Percentiles rank a stretch among this genome's conserved stretches.
These are phyloP conservation scores for Trichophyton verrucosum DNA, from an alignment of 2,329 filamentous ascomycete genomes.

Conservation along the genomic window DNA sequence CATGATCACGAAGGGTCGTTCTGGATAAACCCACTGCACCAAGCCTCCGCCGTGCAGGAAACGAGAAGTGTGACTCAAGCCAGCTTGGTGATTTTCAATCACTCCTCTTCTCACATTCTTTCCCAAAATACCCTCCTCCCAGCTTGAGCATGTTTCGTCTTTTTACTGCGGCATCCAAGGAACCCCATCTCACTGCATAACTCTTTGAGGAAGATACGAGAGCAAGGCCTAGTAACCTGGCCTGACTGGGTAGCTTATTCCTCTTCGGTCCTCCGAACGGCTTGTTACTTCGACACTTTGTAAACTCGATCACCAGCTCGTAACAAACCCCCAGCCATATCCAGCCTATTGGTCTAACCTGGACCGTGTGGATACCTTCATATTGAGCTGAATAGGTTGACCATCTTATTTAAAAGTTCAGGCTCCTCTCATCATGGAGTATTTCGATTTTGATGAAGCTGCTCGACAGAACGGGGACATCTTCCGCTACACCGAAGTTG, in stretches of 20 bases:
- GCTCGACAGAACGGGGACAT: constrained; percentile 25
- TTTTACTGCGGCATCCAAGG: neutral
- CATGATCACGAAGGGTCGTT: constrained; percentile 3
- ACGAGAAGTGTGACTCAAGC: constrained; percentile 6
- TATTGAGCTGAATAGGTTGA: neutral
- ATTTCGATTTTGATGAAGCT: constrained; percentile 37
- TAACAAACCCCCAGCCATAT: neutral
- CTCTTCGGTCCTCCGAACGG: neutral
- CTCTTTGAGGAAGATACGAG: neutral
- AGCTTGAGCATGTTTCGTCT: neutral
- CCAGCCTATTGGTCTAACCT: neutral
- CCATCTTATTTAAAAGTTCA: neutral
- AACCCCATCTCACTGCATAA: neutral
- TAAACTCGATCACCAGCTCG: constrained; percentile 1
- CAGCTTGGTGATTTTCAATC: neutral
- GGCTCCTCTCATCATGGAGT: constrained; percentile 27
- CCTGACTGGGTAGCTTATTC: neutral
- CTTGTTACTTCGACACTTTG: neutral
- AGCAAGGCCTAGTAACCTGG: neutral
- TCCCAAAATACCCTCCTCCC: neutral
- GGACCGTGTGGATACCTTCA: constrained; percentile 1
- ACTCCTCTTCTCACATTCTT: neutral
- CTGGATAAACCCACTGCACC: constrained; percentile 2
- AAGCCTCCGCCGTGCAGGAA: neutral
- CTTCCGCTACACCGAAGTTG: neutral